These are phyloP conservation scores for Prunus mume DNA, from an alignment of 306 rosid genomes.

Conservation along the genomic window DNA sequence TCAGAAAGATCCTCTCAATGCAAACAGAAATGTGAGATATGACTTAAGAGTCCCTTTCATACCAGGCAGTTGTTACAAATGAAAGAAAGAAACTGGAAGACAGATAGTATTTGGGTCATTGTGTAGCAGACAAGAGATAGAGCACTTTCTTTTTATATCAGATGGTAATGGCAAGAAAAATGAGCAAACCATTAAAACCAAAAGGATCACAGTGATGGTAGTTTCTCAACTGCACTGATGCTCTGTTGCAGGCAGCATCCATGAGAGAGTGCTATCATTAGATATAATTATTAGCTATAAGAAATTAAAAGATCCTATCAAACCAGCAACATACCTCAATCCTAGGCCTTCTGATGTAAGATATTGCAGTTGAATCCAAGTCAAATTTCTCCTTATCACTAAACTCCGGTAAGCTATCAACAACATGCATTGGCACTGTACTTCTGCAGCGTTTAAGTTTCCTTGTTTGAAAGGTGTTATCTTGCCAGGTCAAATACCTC, in stretches of 20 bases:
- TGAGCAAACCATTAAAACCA: not conserved
- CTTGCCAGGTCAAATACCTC: slow-evolving; percentile 58
- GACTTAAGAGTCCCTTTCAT: not conserved
- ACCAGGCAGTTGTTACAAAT: not conserved
- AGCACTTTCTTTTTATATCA: not conserved
- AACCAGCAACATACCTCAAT: slow-evolving; percentile 47
- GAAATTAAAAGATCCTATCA: not conserved
- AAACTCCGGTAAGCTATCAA: slow-evolving; percentile 43
- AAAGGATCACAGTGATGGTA: not conserved
- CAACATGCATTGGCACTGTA: slow-evolving; percentile 58
- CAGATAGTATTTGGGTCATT: not conserved
- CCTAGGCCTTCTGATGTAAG: slow-evolving; percentile 57
- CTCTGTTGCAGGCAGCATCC: not conserved
- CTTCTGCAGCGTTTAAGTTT: slow-evolving; percentile 68
- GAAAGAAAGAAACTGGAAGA: not conserved
- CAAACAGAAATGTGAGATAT: not conserved
- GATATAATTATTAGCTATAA: not conserved
- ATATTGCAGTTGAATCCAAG: slow-evolving; percentile 63
- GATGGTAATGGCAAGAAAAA: not conserved
- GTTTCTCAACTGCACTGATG: not conserved
- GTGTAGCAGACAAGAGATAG: not conserved
- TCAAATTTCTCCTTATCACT: slow-evolving; percentile 60
- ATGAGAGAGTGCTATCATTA: not conserved
- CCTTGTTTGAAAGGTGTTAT: slow-evolving; percentile 56
- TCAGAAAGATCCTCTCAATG: not conserved